Base-by-base conservation (phyloP, 2,329 filamentous ascomycete genomes). In the Colletotrichum melonis region DNA sequence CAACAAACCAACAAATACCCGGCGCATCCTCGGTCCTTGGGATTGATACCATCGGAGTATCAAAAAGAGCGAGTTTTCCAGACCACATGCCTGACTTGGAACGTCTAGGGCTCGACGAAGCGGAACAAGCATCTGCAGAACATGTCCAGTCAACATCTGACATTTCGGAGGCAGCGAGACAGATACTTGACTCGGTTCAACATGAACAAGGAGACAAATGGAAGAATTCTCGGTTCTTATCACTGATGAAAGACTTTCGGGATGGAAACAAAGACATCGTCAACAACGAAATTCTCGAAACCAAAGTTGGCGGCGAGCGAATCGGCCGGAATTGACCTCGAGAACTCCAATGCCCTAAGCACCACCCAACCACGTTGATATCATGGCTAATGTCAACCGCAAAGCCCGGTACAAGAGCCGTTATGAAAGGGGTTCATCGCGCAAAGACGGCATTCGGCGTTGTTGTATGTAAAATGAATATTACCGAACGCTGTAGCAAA, bases 131-230 rank as follows among this genome's bases (percentile, higher is more conserved):
- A 26, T n/a, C 24, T 49, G 28, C 24, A 12, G 65, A 55, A 49
- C 38, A 63, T 12, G 56, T 4, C 22, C 62, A 46, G 7, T 42
- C 35, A 12, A 62, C 24, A 24, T 74, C 76, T 12, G 83, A 82
- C 26, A 82, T 86, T 2, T 82, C 84, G 2, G 83, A 85, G 69
- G 84, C 84, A 0, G 84, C 84, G 7, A 81, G 84, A 72, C 80
- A 83, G 26, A 81, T 86, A 1, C 79, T 86, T 46, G 82, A 85
- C 59, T 82, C 82, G 2, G 84, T 86, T 28, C 79, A 84, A 75
- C 84, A 86, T 65, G 84, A 86, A 73, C 78, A 80, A 57, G 84
- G 84, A 55, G 84, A 86, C 9, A 86, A 86, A 75, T 86, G 84
- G 84, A 84, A 85, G 74, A 85, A 86, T 57, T 86, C 84, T 0